Conservation (phyloP, 2,329 filamentous ascomycete species). For the Xylariaceae sp. region DNA sequence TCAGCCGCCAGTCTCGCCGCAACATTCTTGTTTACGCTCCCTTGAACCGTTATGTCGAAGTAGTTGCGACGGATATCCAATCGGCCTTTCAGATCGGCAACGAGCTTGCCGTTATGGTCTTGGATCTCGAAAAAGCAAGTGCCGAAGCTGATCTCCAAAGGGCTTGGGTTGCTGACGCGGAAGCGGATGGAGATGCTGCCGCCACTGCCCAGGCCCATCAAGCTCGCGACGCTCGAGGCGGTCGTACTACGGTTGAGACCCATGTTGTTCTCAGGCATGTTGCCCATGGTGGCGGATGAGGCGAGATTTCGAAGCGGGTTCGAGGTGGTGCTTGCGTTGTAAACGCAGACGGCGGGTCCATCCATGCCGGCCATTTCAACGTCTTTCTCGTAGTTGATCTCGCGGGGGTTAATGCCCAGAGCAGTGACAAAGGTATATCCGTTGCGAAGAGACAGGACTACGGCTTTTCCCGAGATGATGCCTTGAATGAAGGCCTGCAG, state of each 20-base stretch:
- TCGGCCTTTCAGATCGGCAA: slow-evolving; percentile 24
- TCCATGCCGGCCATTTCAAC: slow-evolving; percentile 22
- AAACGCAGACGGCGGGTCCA: slow-evolving; percentile 17
- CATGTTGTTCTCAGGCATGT: not conserved
- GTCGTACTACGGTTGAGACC: not conserved
- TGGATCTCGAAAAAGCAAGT: slow-evolving; percentile 25
- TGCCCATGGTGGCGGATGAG: not conserved
- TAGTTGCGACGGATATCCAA: slow-evolving; percentile 22
- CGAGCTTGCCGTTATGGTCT: slow-evolving; percentile 10
- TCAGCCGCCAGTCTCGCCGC: slow-evolving; percentile 4
- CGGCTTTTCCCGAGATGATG: slow-evolving; percentile 14
- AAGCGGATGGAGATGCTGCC: slow-evolving; percentile 13
- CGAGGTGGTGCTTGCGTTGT: not conserved
- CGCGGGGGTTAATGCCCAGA: slow-evolving; percentile 18
- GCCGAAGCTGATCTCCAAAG: slow-evolving; percentile 28
- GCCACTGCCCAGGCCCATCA: not conserved
- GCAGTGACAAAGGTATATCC: slow-evolving; percentile 21
- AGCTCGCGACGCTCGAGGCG: not conserved
- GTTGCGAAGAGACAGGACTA: slow-evolving; percentile 20
- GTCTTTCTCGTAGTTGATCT: slow-evolving; percentile 24
- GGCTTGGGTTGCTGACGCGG: slow-evolving; percentile 23
- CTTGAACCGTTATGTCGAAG: slow-evolving; percentile 21
- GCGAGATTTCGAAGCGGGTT: not conserved
- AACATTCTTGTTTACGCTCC: slow-evolving; percentile 12
- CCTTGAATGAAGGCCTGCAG: slow-evolving; percentile 22